Conservation (phyloP, 805 yeast genomes). For the Saccharomyces jurei region DNA sequence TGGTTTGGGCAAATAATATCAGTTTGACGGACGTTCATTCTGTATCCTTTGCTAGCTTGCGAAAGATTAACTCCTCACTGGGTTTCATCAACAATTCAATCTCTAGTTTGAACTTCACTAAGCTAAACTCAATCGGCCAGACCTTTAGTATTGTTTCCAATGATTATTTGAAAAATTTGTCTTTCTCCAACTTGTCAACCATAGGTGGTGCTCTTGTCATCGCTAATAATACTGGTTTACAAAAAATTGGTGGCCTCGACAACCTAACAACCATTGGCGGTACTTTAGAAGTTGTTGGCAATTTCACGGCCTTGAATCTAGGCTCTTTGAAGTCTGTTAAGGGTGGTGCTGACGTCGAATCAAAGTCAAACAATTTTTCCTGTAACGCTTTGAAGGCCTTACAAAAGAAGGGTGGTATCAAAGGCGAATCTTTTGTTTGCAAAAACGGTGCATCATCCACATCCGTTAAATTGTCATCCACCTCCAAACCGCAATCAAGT, state of each 20-base stretch:
- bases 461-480: conserved; percentile 32
- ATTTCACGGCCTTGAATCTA: conserved; percentile 72
- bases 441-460: conserved; percentile 50
- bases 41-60: conserved; percentile 59
- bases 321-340: conserved; percentile 65
- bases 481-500: conserved; percentile 25
- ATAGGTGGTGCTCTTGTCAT: conserved; percentile 92
- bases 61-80: conserved; percentile 69
- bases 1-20: conserved; percentile 81
- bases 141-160: conserved; percentile 71
- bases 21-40: conserved; percentile 75
- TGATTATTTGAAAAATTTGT: conserved; percentile 57
- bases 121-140: conserved; percentile 63
- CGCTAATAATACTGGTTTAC: conserved; percentile 73
- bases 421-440: conserved; percentile 82
- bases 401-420: conserved; percentile 72
- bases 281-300: conserved; percentile 76
- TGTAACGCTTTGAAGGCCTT: conserved; percentile 69
- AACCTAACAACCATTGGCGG: conserved; percentile 71
- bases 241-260: conserved; percentile 63
- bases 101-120: conserved; percentile 44
- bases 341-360: conserved; percentile 85
- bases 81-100: conserved; percentile 71
- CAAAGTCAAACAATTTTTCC: conserved; percentile 63
- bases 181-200: conserved; percentile 59